Evolutionary conservation across 108 stramenopile genomes (phyloP).

Genomic region (Skeletonema marinoi): DNA sequence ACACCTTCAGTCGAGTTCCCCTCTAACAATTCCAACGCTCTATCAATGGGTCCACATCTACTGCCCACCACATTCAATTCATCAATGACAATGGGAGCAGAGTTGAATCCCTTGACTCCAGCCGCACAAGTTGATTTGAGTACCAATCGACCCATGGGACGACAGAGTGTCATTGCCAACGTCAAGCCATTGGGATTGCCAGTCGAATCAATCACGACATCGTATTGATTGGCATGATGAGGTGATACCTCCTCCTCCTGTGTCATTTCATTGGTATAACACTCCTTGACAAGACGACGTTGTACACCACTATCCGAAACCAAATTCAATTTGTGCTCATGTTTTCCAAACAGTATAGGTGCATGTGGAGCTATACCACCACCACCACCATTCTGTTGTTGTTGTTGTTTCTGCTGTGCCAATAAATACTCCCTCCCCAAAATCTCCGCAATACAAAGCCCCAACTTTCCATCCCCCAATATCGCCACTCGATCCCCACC

Average conservation of each 20-base stretch:
- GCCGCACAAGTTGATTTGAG: constrained; percentile 80
- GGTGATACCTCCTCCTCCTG: constrained; percentile 47
- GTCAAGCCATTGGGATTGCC: constrained; percentile 68
- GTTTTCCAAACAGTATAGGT: constrained; percentile 75
- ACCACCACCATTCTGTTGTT: background rate
- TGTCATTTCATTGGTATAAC: constrained; percentile 32
- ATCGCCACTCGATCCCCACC: constrained; percentile 63
- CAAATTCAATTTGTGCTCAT: constrained; percentile 65
- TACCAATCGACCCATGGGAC: constrained; percentile 72
- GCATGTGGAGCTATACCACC: constrained; percentile 13
- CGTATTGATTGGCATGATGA: constrained; percentile 45
- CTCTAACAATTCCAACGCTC: constrained; percentile 62
- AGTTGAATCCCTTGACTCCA: constrained; percentile 59
- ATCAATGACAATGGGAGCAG: constrained; percentile 81
- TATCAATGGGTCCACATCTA: constrained; percentile 73
- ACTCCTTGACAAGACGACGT: constrained; percentile 44
- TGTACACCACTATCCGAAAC: constrained; percentile 56
- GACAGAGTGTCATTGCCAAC: constrained; percentile 61
- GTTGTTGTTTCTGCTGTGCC: background rate
- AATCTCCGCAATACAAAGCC: constrained; percentile 77
- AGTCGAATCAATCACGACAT: constrained; percentile 83
- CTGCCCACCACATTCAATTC: constrained; percentile 74
- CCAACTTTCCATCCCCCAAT: constrained; percentile 81
- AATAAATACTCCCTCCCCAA: constrained; percentile 59
- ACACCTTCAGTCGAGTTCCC: constrained; percentile 3